A percentile compares a stretch with the other conserved stretches of the same genome.
Conservation (phyloP, 352 stramenopile genomes). For the Globisporangium cylindrosporum region DNA sequence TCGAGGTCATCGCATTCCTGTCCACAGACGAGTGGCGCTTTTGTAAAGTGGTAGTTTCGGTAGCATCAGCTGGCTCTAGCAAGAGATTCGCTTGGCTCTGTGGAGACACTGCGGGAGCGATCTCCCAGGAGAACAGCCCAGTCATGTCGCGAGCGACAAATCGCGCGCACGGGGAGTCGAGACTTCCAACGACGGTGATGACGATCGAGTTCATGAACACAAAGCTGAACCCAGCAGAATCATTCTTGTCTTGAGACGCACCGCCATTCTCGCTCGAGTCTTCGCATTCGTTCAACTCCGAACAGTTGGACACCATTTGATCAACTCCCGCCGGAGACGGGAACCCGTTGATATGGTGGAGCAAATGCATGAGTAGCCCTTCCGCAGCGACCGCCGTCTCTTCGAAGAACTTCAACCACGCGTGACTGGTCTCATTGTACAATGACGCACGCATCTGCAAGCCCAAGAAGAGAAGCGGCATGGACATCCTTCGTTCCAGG, state of each 20-base stretch:
- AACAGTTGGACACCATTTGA: constrained; percentile 81
- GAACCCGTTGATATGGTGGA: constrained; percentile 86
- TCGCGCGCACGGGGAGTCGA: constrained; percentile 69
- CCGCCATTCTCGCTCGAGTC: constrained; percentile 22
- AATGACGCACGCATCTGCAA: constrained; percentile 83
- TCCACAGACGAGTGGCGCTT: constrained; percentile 1
- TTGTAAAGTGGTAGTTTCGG: background rate
- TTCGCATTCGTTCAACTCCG: constrained; percentile 58
- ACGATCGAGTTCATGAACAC: constrained; percentile 89
- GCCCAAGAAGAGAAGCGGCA: constrained; percentile 80
- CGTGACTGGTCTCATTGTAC: constrained; percentile 64
- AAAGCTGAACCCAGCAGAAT: constrained; percentile 63
- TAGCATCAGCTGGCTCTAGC: background rate
- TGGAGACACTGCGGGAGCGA: constrained; percentile 36
- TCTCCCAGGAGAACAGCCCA: constrained; percentile 83
- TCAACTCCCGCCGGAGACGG: constrained; percentile 80
- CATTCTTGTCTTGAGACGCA: constrained; percentile 20
- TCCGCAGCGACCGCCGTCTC: constrained; percentile 81
- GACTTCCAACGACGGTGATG: constrained; percentile 76
- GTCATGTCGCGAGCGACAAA: constrained; percentile 87
- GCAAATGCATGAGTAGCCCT: constrained; percentile 78
- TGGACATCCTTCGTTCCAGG: constrained; percentile 65
- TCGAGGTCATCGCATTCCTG: constrained; percentile 6
- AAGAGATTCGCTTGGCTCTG: background rate
- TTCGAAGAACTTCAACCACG: constrained; percentile 81